Evolutionary conservation across 2,329 filamentous ascomycete species (phyloP).

Genomic region (Aspergillus neotritici): DNA sequence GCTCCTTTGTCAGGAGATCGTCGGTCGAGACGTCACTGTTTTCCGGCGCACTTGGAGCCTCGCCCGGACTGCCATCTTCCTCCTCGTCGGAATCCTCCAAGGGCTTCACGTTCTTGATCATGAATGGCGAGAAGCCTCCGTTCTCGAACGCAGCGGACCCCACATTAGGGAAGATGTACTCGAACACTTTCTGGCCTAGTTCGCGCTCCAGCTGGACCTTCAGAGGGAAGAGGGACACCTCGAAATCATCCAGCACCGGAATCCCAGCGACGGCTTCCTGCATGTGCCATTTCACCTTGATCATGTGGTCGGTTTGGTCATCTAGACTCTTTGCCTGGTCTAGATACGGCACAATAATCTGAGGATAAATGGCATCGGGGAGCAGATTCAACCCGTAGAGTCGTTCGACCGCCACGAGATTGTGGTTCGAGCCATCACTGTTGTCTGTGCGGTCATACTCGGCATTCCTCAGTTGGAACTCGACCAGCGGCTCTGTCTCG

Average conservation of each 20-base stretch:
- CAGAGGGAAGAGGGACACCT: constrained; percentile 86
- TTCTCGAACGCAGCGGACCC: constrained; percentile 50
- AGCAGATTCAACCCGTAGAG: constrained; percentile 86
- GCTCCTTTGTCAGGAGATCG: constrained; percentile 53
- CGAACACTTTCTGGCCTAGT: constrained; percentile 85
- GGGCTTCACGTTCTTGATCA: constrained; percentile 50
- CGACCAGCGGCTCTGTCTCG: constrained; percentile 78
- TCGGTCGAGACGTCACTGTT: constrained; percentile 34
- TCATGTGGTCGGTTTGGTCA: constrained; percentile 69
- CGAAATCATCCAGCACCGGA: constrained; percentile 93
- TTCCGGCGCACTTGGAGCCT: constrained; percentile 36
- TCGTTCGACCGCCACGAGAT: constrained; percentile 80
- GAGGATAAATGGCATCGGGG: constrained; percentile 84
- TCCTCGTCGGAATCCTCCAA: constrained; percentile 46
- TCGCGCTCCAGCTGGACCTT: constrained; percentile 91
- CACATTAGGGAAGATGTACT: constrained; percentile 92
- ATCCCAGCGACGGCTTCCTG: constrained; percentile 96
- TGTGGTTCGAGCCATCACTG: constrained; percentile 92
- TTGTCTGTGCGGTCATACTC: constrained; percentile 95
- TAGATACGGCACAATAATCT: constrained; percentile 88
- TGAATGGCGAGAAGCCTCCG: constrained; percentile 47
- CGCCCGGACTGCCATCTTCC: constrained; percentile 14
- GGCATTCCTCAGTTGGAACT: constrained; percentile 86
- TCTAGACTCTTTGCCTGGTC: constrained; percentile 57
- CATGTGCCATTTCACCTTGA: constrained; percentile 96